Evolutionary conservation across 2,329 filamentous ascomycete species (phyloP), one percentile per base, ranked within the genome.

Genomic region (Botryotinia calthae): DNA sequence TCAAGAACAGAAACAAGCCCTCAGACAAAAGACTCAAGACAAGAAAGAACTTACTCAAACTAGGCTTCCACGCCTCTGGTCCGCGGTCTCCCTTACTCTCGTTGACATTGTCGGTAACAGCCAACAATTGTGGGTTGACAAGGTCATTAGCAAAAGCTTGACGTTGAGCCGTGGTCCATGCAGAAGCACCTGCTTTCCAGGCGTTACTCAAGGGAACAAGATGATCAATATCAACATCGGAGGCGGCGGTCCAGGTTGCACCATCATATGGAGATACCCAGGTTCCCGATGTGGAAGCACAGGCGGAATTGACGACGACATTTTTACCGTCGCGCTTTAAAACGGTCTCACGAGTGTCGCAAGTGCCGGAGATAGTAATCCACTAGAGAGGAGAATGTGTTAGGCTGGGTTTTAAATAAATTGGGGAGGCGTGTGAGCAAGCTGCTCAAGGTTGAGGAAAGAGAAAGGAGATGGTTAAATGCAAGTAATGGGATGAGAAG

Each of bases 181-280:
- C 81, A 12, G 87, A 86, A 20, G 93, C 93, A 31, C 93, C 93
- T 62, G 90, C 59, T 65, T 91, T 89, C 93, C 92, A 95, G 8
- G 93, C 92, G 79, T 95, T 93, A 80, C 91, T 90, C 74, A 97
- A 81, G 0, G 93, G 93, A 4, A 97, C 92, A 82, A 96, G 86
- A 81, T 96, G 93, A 81, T 96, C 93, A 74, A 96, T 95, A 77
- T 95, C 92, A 1, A 96, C 81, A 77, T 95, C 91, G 28, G 85
- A 87, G 1, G 92, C 87, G 0, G 84, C 83, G 0, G 88, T 91
- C 90, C 91, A 94, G 1, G 85, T 89, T 0, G 84, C 90, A 25
- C 92, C 92, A 78, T 95, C 93, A 80, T 92, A 96, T 0, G 91
- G 91, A 51, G 88, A 90, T 58, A 81, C 82, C 93, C 93, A 96